These are phyloP conservation scores for Camelina hispida DNA, from an alignment of 345 rosid species.

Conservation along the genomic window DNA sequence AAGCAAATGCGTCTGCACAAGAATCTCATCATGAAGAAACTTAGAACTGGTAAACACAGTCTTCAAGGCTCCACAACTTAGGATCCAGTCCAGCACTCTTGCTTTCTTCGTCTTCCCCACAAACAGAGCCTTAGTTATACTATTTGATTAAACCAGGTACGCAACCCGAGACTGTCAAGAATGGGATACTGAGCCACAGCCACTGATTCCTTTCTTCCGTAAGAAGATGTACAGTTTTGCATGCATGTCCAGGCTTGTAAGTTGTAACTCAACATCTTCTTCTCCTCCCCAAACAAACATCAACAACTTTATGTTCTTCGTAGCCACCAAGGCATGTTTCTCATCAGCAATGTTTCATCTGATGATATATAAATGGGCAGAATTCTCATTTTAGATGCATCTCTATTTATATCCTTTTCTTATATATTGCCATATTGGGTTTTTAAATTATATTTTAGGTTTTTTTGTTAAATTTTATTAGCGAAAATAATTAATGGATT, in stretches of 20 bases:
- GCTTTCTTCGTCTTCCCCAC: slow-evolving; percentile 76
- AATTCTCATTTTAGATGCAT: no score
- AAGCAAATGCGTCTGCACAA: slow-evolving; percentile 4
- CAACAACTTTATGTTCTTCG: slow-evolving; percentile 69
- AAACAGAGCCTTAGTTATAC: slow-evolving; percentile 63
- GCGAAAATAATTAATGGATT: no score
- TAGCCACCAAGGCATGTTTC: slow-evolving; percentile 64
- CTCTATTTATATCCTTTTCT: no score
- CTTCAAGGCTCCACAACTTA: slow-evolving; percentile 33
- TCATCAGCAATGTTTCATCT: slow-evolving; percentile 75
- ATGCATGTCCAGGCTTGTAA: slow-evolving; percentile 49
- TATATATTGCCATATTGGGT: no score
- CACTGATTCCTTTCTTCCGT: slow-evolving; percentile 69
- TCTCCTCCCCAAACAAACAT: slow-evolving; percentile 62
- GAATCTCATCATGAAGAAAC: slow-evolving; percentile 17
- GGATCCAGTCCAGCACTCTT: slow-evolving; percentile 50
- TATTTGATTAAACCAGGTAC: slow-evolving; percentile 77
- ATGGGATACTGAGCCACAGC: slow-evolving; percentile 64
- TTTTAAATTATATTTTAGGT: no score
- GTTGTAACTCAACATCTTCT: slow-evolving; percentile 48
- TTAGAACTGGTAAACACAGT: background rate
- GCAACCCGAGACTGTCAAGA: slow-evolving; percentile 57
- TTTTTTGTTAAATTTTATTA: no score
- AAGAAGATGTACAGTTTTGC: no score
- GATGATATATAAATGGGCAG: slow-evolving; percentile 43